These are phyloP conservation scores for Endocalyx cinctus DNA, from an alignment of 2,329 filamentous ascomycete species.

Conservation along the genomic window DNA sequence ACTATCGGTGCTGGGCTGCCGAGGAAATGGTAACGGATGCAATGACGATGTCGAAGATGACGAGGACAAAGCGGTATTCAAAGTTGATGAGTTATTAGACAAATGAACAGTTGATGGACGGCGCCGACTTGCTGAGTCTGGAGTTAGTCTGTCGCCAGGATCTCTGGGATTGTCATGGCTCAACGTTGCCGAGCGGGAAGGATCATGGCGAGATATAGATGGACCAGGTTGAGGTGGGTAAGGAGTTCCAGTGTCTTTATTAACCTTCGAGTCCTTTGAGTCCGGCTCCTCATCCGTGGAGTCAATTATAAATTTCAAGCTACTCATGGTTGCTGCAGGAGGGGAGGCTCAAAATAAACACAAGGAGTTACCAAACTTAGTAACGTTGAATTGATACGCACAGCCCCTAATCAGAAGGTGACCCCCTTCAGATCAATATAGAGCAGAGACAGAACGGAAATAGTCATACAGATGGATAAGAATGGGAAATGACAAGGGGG, in stretches of 20 bases:
- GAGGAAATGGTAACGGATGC: slow-evolving; percentile 23
- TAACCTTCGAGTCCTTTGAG: slow-evolving; percentile 32
- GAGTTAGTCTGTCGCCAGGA: slow-evolving; percentile 26
- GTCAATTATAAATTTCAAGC: slow-evolving; percentile 55
- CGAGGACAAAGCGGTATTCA: slow-evolving; percentile 20
- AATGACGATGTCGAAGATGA: slow-evolving; percentile 24
- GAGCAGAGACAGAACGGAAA: slow-evolving; percentile 21
- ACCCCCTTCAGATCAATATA: slow-evolving; percentile 24
- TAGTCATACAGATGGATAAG: slow-evolving; percentile 22
- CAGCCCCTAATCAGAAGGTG: slow-evolving; percentile 28
- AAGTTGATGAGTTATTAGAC: slow-evolving; percentile 21
- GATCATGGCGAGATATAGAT: slow-evolving; percentile 31
- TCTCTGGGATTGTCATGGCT: slow-evolving; percentile 37
- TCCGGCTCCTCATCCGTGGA: slow-evolving; percentile 44
- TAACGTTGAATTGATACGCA: too few species aligned
- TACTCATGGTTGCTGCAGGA: slow-evolving; percentile 42
- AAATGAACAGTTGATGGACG: slow-evolving; percentile 29
- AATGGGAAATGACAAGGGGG: slow-evolving; percentile 17
- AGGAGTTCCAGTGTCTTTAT: slow-evolving; percentile 42
- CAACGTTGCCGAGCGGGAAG: slow-evolving; percentile 31
- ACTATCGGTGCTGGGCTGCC: slow-evolving; percentile 41
- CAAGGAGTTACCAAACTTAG: too few species aligned
- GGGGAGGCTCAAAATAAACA: slow-evolving; percentile 35
- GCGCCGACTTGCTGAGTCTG: slow-evolving; percentile 31
- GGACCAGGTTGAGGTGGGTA: slow-evolving; percentile 31